Evolutionary conservation across 495 filamentous ascomycete genomes (phyloP), one percentile per base, ranked within the genome.

Genomic region (Xanthoparmelia taractica): DNA sequence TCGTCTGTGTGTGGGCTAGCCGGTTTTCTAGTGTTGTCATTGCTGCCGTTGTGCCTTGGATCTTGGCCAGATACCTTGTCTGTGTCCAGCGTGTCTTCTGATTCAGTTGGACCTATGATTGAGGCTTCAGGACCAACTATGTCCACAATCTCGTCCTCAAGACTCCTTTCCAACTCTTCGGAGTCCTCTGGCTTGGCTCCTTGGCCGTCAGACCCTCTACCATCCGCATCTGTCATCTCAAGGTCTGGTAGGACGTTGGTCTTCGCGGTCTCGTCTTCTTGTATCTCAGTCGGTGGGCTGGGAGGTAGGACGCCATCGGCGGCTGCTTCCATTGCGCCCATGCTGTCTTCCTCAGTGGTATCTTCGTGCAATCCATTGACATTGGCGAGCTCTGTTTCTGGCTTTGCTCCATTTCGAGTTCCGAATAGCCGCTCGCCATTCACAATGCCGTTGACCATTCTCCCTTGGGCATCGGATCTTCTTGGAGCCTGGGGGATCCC

Each of bases 61-160:
- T 43, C 27, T 43, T 10, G 43, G 47, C 40, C 59, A 36, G 23
- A 52, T 37, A 0, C 25, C 43, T 25, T 38, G 12, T 34, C 43
- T 25, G 27, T 47, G 59, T 52, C 56, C 43, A 58, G 29, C 41
- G 25, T 52, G 23, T 48, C 41, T 40, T 23, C 55, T 34, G 23
- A 18, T 23, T 37, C 40, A 25, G 54, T 23, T n/a, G 25, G 31
- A n/a, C 33, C 31, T 18, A 10, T 40, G 33, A 31, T 48, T 17
- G 43, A 58, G 15, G 43, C 34, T 52, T 63, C 45, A 27, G 55
- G 41, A 34, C 56, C 25, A 15, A 52, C 40, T 17, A 41, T 41
- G 17, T 58, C 31, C 23, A 58, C 55, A 29, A 52, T 58, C 18
- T 41, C 61, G 17, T 59, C 40, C 36, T 59, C 56, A 59, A 37